Evolutionary conservation across 805 yeast genomes (phyloP), one percentile per base, ranked within the genome.

Genomic region (Candida sakaeoensis): DNA sequence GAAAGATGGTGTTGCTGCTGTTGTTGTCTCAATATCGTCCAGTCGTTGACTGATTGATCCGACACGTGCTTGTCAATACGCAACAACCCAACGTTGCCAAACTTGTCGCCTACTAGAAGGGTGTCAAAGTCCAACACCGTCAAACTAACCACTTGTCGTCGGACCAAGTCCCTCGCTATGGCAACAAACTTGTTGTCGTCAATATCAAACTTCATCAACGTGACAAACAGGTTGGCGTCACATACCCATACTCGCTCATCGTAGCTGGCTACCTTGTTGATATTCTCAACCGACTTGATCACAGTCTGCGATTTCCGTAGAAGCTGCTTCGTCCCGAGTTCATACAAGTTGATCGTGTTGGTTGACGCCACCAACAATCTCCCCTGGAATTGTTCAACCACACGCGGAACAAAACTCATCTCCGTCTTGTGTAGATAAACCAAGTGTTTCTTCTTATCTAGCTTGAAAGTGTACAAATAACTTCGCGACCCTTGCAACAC

Each of bases 21-120:
- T 33, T 54, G 62, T 37, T 49, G 52, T 43, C 58, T 54, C 13
- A 23, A 29, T 15, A 63, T 48, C 12, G 52, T 50, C 59, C 63
- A 61, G 39, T 80, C 86, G 36, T 70, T 74, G 43, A 75, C 81
- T 17, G 78, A 60, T 30, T 70, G 55, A 31, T 63, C 60, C 0
- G 81, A 72, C 0, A 70, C 65, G 4, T 68, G 62, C n/a, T 61
- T 61, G 0, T 83, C 76, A 29, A 83, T 59, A 43, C 96, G 65
- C 29, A 87, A 60, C 1, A 85, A 74, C 60, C 82, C 80, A 0
- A 89, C 34, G 50, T 83, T 86, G 0, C 98, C 97, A 60, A 85
- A 88, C 53, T 80, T 82, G 56, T 93, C 98, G 10, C 96, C 96
- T 1, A 86, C 87, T 29, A 84, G 65, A 1, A 85, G 76, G 0